Evolutionary conservation across 1,139 yeast genomes (phyloP), one percentile per base, ranked within the genome.

Genomic region (Geotrichum histeridarum): DNA sequence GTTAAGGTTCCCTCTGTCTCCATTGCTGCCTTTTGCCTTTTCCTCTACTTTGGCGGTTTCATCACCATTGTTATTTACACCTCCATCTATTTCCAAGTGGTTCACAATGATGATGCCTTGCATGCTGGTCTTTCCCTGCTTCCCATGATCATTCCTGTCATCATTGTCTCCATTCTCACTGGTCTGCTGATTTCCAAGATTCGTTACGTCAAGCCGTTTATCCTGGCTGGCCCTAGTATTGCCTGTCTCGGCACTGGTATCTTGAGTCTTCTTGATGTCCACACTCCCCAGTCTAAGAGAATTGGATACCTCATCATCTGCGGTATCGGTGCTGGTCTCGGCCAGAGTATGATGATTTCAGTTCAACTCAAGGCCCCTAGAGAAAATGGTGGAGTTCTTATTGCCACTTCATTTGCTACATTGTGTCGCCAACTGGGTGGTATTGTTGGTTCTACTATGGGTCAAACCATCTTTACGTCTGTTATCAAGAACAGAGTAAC

Each of bases 81-180:
- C 48, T 75, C 84, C 5, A 72, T 81, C 22, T 82, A 78, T 63
- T 81, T 81, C 67, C 86, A 83, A 66, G 78, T 80, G 15, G 75
- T 78, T 32, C 71, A 71, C 56, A 70, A 73, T 52, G 76, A 75
- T 27, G 62, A 73, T 18, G 79, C 88, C 1, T 76, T 80, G 72
- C 72, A 75, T 56, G 79, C 88, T 0, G 87, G 89, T 38, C 70
- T 83, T 42, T 78, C 78, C 59, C 65, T 82, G 59, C 67, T 84
- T 33, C 84, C 88, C 1, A 61, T 76, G 60, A 75, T 83, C 45
- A 65, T 84, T 35, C 69, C 83, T 1, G 77, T 81, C 4, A 75
- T 83, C 4, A 42, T 82, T 4, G 59, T 79, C 1, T 76, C 84
- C 1, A 67, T 78, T 1, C 42, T 66, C 12, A 72, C 75, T 41